A percentile compares a stretch with the other conserved stretches of the same genome.
Conservation (phyloP, 257 asterid genomes). For the Cinchona pubescens region DNA sequence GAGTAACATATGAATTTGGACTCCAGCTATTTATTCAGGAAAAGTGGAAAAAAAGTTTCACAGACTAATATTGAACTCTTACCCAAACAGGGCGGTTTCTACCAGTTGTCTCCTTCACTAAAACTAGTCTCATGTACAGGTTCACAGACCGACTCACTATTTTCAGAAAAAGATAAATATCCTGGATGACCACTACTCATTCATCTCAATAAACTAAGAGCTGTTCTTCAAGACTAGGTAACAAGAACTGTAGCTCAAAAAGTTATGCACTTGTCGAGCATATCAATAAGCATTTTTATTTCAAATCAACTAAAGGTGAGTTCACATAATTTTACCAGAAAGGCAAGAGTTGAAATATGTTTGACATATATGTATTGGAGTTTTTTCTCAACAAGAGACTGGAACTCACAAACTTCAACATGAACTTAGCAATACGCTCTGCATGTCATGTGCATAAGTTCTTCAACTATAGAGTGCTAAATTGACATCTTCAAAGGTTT, state of each 20-base stretch:
- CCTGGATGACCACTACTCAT: background rate
- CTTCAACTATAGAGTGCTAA: background rate
- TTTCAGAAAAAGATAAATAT: background rate
- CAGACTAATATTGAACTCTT: background rate
- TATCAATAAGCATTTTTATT: background rate
- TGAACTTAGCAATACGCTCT: background rate
- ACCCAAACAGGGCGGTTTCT: background rate
- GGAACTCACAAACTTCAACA: background rate
- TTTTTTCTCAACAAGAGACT: background rate
- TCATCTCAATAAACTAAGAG: background rate
- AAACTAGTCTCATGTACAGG: background rate
- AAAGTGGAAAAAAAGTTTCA: background rate
- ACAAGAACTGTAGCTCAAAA: background rate
- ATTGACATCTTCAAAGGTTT: background rate
- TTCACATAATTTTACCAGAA: background rate
- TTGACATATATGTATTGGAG: background rate
- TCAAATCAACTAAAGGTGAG: background rate
- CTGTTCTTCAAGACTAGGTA: background rate
- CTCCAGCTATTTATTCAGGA: background rate
- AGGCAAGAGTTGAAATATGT: background rate
- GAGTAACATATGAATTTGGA: conserved; percentile 3
- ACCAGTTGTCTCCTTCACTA: background rate
- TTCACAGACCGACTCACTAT: background rate
- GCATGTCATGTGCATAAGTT: background rate
- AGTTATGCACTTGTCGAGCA: background rate